Evolutionary conservation across 2,329 filamentous ascomycete genomes (phyloP).

Genomic region (Aspergillus sp.): DNA sequence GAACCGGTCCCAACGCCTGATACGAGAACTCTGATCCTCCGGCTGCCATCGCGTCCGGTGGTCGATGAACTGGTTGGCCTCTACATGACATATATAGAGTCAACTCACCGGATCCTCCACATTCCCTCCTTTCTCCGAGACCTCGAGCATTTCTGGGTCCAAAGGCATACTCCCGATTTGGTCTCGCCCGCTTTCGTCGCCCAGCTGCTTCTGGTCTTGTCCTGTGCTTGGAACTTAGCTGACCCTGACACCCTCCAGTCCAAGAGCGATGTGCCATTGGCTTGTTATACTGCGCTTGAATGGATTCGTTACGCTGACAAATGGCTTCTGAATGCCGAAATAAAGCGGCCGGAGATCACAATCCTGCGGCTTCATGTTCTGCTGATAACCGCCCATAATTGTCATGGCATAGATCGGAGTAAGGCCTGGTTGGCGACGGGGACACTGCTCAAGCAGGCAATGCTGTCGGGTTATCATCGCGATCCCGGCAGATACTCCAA

Average conservation of each 20-base stretch:
- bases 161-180: slow-evolving; percentile 16
- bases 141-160: slow-evolving; percentile 26
- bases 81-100: slow-evolving; percentile 33
- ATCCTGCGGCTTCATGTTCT: slow-evolving; percentile 46
- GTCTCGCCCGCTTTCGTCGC: slow-evolving; percentile 24
- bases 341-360: slow-evolving; percentile 43
- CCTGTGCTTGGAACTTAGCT: slow-evolving; percentile 30
- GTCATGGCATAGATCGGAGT: slow-evolving; percentile 45
- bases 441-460: slow-evolving; percentile 43
- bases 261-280: slow-evolving; percentile 18
- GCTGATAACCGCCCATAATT: slow-evolving; percentile 41
- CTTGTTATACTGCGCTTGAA: slow-evolving; percentile 38
- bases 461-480: slow-evolving; percentile 45
- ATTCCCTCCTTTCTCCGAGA: slow-evolving; percentile 32
- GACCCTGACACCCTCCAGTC: slow-evolving; percentile 19
- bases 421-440: slow-evolving; percentile 45
- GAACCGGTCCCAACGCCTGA: slow-evolving; percentile 21
- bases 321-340: slow-evolving; percentile 68
- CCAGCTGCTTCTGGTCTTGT: slow-evolving; percentile 29
- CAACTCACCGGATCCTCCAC: slow-evolving; percentile 32
- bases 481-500: slow-evolving; percentile 24
- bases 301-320: slow-evolving; percentile 87
- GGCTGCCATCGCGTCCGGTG: slow-evolving; percentile 26
- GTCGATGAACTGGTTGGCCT: slow-evolving; percentile 29
- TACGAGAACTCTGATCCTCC: slow-evolving; percentile 18